Evolutionary conservation across 1,284 basidiomycete species (phyloP), one percentile per base, ranked within the genome.

Genomic region (Cutaneotrichosporon arboriforme): DNA sequence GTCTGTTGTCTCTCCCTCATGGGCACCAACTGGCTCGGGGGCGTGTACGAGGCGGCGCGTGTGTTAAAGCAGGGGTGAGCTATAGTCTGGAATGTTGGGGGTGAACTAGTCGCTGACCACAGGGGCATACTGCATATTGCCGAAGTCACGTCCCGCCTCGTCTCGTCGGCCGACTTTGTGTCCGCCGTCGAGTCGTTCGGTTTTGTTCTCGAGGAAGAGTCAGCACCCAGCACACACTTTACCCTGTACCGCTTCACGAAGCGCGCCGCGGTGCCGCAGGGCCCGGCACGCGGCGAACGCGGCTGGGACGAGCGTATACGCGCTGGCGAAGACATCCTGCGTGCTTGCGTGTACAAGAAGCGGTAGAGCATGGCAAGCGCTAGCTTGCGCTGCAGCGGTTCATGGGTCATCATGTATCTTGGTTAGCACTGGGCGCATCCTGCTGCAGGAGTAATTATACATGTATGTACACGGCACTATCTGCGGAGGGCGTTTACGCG

Each of bases 281-380:
- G 69, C 36, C 66, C 70, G 5, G 69, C 65, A 12, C 63, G 62
- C 20, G 72, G 76, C 10, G 79, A 85, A 52, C 77, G 81, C 57
- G 84, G 85, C 38, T 88, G 85, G 84, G 70, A 75, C n/a, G 79
- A 77, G 44, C 68, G 91, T 22, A 64, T 84, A 51, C 73, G 77
- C 18, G 80, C 81, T 62, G 85, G 87, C 15, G 73, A 78, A 60
- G 72, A 85, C 10, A 69, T 83, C 37, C 78, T 99, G 55, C 90
- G 92, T 71, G 87, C 92, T 31, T 99, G 96, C 75, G 88, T 97
- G 73, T 99, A 99, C 75, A 99, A 98, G 76, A 83, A 90, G 66
- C 82, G 94, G 67, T 97, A 75, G 80, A 53, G 26, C 26, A 10
- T 31, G 10, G 26, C n/a, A n/a, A n/a, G n/a, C n/a, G n/a, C n/a